These are phyloP conservation scores for Zygosaccharomyces pseudobailii DNA, from an alignment of 1,139 yeast genomes.

Conservation along the genomic window DNA sequence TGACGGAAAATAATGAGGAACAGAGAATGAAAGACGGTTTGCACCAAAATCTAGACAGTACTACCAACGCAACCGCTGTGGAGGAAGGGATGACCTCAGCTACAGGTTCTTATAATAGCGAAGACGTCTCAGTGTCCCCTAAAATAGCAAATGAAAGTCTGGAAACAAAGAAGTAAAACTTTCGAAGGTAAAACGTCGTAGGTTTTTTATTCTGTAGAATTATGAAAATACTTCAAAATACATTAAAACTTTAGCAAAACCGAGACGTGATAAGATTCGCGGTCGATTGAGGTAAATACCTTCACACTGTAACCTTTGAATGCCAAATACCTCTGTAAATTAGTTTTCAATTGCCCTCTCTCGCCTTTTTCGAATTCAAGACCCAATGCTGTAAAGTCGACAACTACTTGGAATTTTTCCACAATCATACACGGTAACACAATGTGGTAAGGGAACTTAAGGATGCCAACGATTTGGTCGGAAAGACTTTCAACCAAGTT, in stretches of 20 bases:
- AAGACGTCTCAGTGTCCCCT: not conserved
- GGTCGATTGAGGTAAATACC: slow-evolving; percentile 1
- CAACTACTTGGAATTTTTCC: slow-evolving; percentile 13
- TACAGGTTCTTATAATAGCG: not conserved
- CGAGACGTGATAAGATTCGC: slow-evolving; percentile 1
- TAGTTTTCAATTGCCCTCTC: not conserved
- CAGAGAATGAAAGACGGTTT: not conserved
- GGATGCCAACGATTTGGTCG: slow-evolving; percentile 5
- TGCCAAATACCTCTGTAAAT: slow-evolving; percentile 10
- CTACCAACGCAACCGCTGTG: not conserved
- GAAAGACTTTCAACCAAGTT: not conserved
- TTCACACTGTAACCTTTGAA: slow-evolving; percentile 7
- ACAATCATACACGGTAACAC: slow-evolving; percentile 12
- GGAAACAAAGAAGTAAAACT: not conserved
- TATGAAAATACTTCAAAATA: not conserved
- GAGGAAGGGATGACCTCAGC: not conserved
- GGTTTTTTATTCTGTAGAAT: not conserved
- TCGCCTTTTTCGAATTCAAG: not conserved
- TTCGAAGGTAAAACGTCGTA: not conserved
- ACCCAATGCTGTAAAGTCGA: slow-evolving; percentile 4
- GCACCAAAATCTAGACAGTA: not conserved
- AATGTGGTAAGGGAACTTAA: slow-evolving; percentile 16
- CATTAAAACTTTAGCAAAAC: slow-evolving; percentile 3
- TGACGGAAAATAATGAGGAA: not conserved
- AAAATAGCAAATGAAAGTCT: not conserved